A percentile compares a stretch with the other conserved stretches of the same genome.
These are phyloP conservation scores for Plasmodium knowlesi DNA, from an alignment of 169 alveolate species.

Conservation along the genomic window DNA sequence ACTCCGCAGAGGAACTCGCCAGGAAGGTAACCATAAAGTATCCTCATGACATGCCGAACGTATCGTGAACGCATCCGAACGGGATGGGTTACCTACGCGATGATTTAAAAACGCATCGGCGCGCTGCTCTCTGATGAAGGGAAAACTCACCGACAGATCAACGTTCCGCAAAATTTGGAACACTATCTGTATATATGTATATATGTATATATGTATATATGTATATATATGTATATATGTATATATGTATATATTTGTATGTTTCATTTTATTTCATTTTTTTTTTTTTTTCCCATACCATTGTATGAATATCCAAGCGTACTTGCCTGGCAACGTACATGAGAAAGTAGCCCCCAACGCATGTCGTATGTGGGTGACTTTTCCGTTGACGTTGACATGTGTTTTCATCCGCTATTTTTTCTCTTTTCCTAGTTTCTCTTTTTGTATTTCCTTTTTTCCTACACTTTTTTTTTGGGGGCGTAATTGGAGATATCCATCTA, in stretches of 20 bases:
- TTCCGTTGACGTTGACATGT: background rate
- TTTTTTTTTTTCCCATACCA: background rate
- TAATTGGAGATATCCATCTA: too few species aligned
- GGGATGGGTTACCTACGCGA: background rate
- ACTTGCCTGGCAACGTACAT: background rate
- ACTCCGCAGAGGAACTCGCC: background rate
- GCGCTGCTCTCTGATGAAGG: background rate
- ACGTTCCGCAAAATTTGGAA: background rate
- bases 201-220: too few species aligned
- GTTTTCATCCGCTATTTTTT: background rate
- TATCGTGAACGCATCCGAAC: background rate
- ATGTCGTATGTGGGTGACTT: background rate
- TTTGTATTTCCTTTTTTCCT: background rate
- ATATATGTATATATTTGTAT: too few species aligned
- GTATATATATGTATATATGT: too few species aligned
- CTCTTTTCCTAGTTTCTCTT: background rate
- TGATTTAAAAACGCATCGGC: background rate
- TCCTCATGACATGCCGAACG: background rate
- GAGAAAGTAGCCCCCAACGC: background rate
- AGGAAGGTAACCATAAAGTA: background rate
- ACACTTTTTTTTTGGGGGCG: background rate
- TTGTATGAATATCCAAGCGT: background rate
- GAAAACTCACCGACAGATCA: background rate
- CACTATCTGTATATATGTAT: background rate
- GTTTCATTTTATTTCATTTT: too few species aligned